Base-by-base conservation (phyloP, 768 basidiomycete genomes). In the Pisolithus orientalis region DNA sequence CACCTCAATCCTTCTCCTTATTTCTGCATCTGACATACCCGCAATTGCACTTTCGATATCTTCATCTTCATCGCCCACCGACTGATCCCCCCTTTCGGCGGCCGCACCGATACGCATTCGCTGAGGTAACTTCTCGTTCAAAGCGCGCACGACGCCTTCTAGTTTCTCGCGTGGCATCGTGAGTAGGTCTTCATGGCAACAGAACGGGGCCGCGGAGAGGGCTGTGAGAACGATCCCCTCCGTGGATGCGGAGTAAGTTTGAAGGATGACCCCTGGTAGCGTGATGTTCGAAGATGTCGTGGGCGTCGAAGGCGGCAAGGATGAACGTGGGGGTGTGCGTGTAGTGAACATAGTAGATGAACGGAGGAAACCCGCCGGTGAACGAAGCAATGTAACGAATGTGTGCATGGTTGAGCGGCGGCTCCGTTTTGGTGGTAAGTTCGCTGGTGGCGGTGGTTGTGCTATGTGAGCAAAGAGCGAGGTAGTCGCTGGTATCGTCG, bases 161-260 rank as follows among this genome's bases (percentile, higher is more conserved):
- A 89, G 78, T 53, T 79, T 71, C 1, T 64, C 43, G 39, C 78
- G 79, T 4, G 76, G 59, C 86, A 89, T 87, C 1, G 77, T 74
- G 50, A 86, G 60, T 39, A 87, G 74, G 57, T 89, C 85, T 53
- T 85, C 83, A 61, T 89, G 84, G 65, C 84, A 86, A 66, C 83
- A 84, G 68, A 87, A 89, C 0, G 85, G 85, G 9, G 77, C 70
- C 24, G 64, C 65, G 39, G 75, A 70, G 11, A 88, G 72, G 6
- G 84, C 74, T 0, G 82, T 86, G 63, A 87, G 79, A 38, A 87
- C 72, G 39, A 87, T 70, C 7, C 78, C 80, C 57, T 82, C 77
- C 2, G 76, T 66, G 14, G 65, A 60, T 53, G 60, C 48, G 28
- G 77, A 75, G 52, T 83, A 79, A 52, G 80, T 79, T 60, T 86